Evolutionary conservation across 2,329 filamentous ascomycete genomes (phyloP), one percentile per base, ranked within the genome.

Genomic region (Ophiostoma sp.): DNA sequence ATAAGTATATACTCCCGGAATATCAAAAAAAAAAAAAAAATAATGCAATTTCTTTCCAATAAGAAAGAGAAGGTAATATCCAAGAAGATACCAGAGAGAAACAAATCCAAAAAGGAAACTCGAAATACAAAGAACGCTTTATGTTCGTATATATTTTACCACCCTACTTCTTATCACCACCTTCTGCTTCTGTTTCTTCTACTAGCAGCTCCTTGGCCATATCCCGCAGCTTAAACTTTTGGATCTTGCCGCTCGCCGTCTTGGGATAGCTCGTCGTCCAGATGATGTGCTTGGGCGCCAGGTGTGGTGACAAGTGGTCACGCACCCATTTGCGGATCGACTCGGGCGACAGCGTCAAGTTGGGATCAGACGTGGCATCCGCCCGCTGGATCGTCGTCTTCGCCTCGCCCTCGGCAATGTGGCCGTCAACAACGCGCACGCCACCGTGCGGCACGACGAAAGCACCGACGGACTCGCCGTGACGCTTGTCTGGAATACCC

Each of bases 221-320:
- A 19, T 94, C 92, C 79, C 89, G 88, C 78, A 98, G 81, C 84
- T 92, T 95, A 80, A 92, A 98, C 84, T 98, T 98, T 84, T 97
- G 94, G 72, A 98, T 95, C 88, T 99, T 99, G 31, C 95, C 95
- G 80, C 94, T 97, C 6, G 94, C 93, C 48, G 96, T 99, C 87
- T 97, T 98, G 25, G 95, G 95, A 80, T 93, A 97, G n/a, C 90
- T 88, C 0, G 91, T 87, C 0, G 93, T 86, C 88, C 93, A 97
- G 80, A 97, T 97, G n/a, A 98, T 88, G 80, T 95, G 89, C 82
- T 93, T 96, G 0, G 95, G 95, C 70, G 93, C 93, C 79, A 98
- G 89, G 81, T 95, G 93, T 76, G 89, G 89, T 39, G 87, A 88
- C 75, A 98, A 81, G 69, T 86, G 88, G 73, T 85, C 83, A 66